Percentiles rank a stretch among this genome's conserved stretches.
These are phyloP conservation scores for Salix caprea DNA, from an alignment of 345 rosid species.

Conservation along the genomic window DNA sequence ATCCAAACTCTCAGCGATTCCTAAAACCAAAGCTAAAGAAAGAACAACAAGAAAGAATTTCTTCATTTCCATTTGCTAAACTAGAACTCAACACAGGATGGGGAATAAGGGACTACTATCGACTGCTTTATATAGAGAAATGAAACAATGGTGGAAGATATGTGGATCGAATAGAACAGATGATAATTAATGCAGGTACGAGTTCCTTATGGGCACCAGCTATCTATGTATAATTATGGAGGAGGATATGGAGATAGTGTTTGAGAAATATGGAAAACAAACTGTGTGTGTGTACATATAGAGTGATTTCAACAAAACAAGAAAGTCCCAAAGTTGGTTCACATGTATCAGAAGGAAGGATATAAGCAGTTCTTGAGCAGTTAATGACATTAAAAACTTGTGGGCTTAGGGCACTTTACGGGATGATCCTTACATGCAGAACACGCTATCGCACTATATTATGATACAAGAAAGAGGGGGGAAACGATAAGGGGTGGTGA, in stretches of 20 bases:
- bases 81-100: neutral
- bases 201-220: constrained; percentile 46
- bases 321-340: neutral
- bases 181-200: constrained; percentile 32
- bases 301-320: constrained; percentile 6
- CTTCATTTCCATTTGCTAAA: constrained; percentile 12
- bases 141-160: neutral
- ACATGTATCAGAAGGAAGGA: neutral
- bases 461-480: neutral
- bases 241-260: constrained; percentile 10
- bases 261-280: constrained; percentile 15
- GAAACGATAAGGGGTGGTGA: neutral
- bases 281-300: neutral
- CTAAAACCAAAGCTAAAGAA: constrained; percentile 40
- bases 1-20: constrained; percentile 49
- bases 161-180: constrained; percentile 3
- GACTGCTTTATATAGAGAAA: constrained; percentile 29
- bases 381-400: constrained; percentile 4
- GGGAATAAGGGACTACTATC: neutral
- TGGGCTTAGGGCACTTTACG: neutral
- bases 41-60: constrained; percentile 31
- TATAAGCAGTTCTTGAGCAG: neutral
- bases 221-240: neutral
- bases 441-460: constrained; percentile 24
- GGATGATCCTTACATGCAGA: constrained; percentile 14